Base-by-base conservation (phyloP, 2,329 filamentous ascomycete species). In the Acephala macrosclerotiorum region DNA sequence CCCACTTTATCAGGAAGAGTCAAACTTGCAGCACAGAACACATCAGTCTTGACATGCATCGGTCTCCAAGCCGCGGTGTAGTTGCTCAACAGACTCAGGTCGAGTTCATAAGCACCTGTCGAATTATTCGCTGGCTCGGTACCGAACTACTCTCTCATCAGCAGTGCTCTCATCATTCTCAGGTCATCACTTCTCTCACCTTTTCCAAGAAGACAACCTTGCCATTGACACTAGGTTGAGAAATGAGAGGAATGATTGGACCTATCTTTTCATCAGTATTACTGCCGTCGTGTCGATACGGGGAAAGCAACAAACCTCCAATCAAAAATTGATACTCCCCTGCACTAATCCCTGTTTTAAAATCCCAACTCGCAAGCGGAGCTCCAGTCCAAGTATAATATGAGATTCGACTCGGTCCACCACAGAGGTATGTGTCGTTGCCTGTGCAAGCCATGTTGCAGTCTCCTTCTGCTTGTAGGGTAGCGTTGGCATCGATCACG, bases 61-160 rank as follows among this genome's bases (percentile, higher is more conserved):
- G 83, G 78, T 35, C 86, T 80, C 85, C 87, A 90, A 1, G 84
- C 87, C 26, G 77, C 77, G 29, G 77, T 77, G 67, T 85, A 87
- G 75, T 89, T 81, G 70, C 81, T 78, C 56, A 85, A 75, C 47
- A 82, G 78, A 6, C 81, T 81, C 0, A 88, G 81, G 70, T 91
- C 89, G 25, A 89, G 80, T 70, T 91, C 88, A 71, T 90, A 91
- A 7, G 87, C 85, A 36, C 89, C 89, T 0, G 88, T 90, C 3
- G 84, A 85, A 75, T 88, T 89, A 7, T 82, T 78, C 4, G 81
- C 79, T 2, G 81, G 79, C 2, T 84, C 85, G 6, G 87, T 90
- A 14, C 86, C 86, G 18, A 40, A 57, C 63, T 49, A n/a, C 14
- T 18, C 2, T 9, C 1, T 14, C 6, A 11, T 49, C 11, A 49